Base-by-base conservation (phyloP, 805 yeast genomes). In the Metschnikowia similis region DNA sequence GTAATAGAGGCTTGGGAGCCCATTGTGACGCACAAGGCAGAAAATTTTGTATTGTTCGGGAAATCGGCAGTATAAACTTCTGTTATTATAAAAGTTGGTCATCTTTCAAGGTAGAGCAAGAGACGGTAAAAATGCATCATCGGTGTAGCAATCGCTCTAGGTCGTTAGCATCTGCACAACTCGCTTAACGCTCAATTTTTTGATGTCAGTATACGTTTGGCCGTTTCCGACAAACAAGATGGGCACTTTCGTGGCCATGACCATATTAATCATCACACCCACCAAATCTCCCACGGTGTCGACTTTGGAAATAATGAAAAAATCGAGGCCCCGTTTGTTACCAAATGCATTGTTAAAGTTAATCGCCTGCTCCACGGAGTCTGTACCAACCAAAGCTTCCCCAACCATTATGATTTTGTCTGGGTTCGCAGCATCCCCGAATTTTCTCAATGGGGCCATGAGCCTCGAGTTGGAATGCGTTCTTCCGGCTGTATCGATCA, bases 331-430 rank as follows among this genome's bases (percentile, higher is more conserved):
- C 48, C 98, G 74, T 35, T 77, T 80, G 49, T 84, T 83, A 17
- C 98, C 98, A 69, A 94, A 92, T 0, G 97, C 97, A 58, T 83
- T 82, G 64, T 92, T 91, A 73, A 92, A 92, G 65, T 94, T 91
- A 47, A 82, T 81, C 0, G 98, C 98, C 66, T 92, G 99, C 66
- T 87, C 87, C 3, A 94, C 97, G 1, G 97, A 89, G 65, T 92
- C 99, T 0, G 98, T 91, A 14, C 99, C 99, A 1, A 92, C 98
- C 35, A 92, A 74, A 0, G 99, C 99, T 68, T 92, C 99, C 38
- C 97, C 98, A 16, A 92, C 99, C 98, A 94, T 94, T 63, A 92
- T 91, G 60, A 92, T 92, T 66, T 89, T 92, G 69, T 92, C 94
- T 0, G 98, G 99, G 45, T 89, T 79, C 2, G 98, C 98, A 45